Evolutionary conservation across 371 early-diverging fungal species (phyloP).

Genomic region (Saksenaea vasiformis): DNA sequence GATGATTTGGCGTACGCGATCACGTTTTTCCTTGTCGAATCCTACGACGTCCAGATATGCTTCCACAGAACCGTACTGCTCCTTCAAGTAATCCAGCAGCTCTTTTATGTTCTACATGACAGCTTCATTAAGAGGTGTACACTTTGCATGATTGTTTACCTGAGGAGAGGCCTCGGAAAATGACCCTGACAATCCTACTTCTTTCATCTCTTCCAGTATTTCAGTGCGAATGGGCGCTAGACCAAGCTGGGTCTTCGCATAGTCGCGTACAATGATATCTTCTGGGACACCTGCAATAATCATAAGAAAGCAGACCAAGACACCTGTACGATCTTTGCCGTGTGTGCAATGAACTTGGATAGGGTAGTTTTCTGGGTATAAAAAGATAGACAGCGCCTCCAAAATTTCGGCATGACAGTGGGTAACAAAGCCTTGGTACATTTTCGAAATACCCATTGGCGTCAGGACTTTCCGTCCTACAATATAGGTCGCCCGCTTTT

Average conservation of each 20-base stretch:
- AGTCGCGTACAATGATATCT: conserved; percentile 65
- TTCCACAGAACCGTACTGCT: conserved; percentile 36
- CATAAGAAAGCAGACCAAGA: conserved; percentile 61
- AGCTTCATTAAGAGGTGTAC: neutral
- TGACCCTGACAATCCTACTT: conserved; percentile 52
- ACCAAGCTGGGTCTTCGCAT: conserved; percentile 57
- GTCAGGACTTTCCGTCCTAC: conserved; percentile 53
- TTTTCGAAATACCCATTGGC: conserved; percentile 58
- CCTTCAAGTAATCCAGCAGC: conserved; percentile 25
- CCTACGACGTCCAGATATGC: conserved; percentile 37
- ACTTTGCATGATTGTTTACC: conserved; percentile 18
- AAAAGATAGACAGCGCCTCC: conserved; percentile 54
- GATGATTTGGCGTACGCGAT: conserved; percentile 38
- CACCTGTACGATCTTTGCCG: conserved; percentile 81
- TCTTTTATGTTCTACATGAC: conserved; percentile 35
- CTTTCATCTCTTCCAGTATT: conserved; percentile 53
- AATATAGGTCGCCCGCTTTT: conserved; percentile 45
- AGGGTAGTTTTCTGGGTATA: conserved; percentile 62
- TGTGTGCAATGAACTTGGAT: conserved; percentile 79
- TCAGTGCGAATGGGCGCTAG: conserved; percentile 46
- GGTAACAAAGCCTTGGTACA: conserved; percentile 61
- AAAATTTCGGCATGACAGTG: conserved; percentile 57
- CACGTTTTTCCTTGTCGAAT: conserved; percentile 28
- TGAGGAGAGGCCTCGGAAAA: conserved; percentile 61
- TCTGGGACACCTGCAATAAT: conserved; percentile 61